Percentiles rank a stretch among this genome's conserved stretches.
phyloP scores from a whole-genome alignment of 2,329 filamentous ascomycete genomes.

The Pestalotiopsis sp. region DNA sequence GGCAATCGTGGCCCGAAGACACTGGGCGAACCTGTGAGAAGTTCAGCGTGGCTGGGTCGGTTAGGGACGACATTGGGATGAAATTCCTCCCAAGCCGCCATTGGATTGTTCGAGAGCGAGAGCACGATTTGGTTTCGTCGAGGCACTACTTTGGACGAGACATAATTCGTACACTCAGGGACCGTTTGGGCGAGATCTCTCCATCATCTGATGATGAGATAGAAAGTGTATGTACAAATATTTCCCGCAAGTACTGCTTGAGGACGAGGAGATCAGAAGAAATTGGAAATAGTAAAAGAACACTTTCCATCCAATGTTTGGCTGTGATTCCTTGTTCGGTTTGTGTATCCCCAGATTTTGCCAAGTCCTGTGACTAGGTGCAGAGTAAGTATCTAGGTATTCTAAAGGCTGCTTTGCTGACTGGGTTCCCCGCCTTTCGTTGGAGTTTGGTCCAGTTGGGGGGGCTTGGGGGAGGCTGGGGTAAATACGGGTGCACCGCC shows the following conservation, averaged over 20 bases:
- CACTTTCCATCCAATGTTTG: not conserved
- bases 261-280: too few relatives aligned
- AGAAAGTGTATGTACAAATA: too few relatives aligned
- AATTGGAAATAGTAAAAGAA: not conserved
- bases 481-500: not conserved
- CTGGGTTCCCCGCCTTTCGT: not conserved
- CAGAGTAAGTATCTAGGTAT: not conserved
- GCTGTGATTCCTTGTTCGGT: not conserved
- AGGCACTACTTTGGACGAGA: too few relatives aligned
- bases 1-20: slow-evolving; percentile 50
- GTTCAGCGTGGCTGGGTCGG: not conserved
- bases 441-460: not conserved
- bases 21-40: slow-evolving; percentile 45
- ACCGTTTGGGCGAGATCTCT: too few relatives aligned
- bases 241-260: too few relatives aligned
- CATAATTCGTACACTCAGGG: too few relatives aligned
- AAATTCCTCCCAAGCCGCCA: too few relatives aligned
- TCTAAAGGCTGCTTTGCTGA: not conserved
- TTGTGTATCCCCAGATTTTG: not conserved
- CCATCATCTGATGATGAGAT: too few relatives aligned
- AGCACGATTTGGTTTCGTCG: too few relatives aligned
- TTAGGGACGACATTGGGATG: too few relatives aligned
- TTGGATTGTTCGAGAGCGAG: too few relatives aligned
- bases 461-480: not conserved
- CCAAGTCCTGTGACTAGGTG: not conserved